These are phyloP conservation scores for Boletus huronensis DNA, from an alignment of 768 basidiomycete species.

Conservation along the genomic window DNA sequence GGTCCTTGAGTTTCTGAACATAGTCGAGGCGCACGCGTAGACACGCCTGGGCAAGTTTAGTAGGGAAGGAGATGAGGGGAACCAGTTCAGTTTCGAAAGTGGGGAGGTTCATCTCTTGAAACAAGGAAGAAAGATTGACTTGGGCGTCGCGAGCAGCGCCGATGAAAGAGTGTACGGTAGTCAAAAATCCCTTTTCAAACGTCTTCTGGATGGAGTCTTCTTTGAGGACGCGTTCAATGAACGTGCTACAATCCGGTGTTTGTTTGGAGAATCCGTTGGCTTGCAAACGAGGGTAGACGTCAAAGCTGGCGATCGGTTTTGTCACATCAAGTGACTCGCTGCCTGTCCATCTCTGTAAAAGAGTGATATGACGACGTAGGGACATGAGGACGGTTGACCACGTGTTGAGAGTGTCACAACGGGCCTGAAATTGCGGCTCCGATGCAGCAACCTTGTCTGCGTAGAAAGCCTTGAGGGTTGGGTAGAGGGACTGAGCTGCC, in stretches of 20 bases:
- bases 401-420: constrained; percentile 84
- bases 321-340: constrained; percentile 88
- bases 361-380: constrained; percentile 76
- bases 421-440: constrained; percentile 66
- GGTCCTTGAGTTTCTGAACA: constrained; percentile 82
- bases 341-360: constrained; percentile 91
- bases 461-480: constrained; percentile 75
- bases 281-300: constrained; percentile 35
- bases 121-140: constrained; percentile 69
- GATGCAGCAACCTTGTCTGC: constrained; percentile 71
- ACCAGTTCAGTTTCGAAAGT: constrained; percentile 87
- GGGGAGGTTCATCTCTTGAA: constrained; percentile 87
- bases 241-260: constrained; percentile 69
- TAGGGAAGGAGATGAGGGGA: constrained; percentile 93
- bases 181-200: constrained; percentile 87
- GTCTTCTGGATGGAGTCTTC: constrained; percentile 95
- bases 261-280: constrained; percentile 39
- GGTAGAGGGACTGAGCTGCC: constrained; percentile 83
- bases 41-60: constrained; percentile 87
- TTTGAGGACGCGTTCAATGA: constrained; percentile 91
- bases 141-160: constrained; percentile 84
- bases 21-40: constrained; percentile 88
- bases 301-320: constrained; percentile 67
- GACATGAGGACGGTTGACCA: constrained; percentile 88
- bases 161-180: constrained; percentile 83